Evolutionary conservation across 1,284 basidiomycete genomes (phyloP), one percentile per base, ranked within the genome.

Genomic region (Fistulina hepatica): DNA sequence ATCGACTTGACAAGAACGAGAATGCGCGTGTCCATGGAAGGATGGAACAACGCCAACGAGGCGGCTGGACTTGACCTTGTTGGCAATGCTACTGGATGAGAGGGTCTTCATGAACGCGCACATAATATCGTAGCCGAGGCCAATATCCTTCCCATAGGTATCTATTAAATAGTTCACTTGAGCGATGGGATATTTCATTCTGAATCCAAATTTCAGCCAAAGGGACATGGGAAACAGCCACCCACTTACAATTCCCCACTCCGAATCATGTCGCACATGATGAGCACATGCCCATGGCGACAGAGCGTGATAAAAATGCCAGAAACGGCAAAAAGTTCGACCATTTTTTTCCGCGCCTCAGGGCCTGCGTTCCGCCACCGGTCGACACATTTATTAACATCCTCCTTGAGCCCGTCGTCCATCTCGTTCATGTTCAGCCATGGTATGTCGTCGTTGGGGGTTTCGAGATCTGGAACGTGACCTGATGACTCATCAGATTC

Each of bases 161-260:
- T 52, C 46, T 2, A 61, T 36, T 2, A 54, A 28, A 34, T 48
- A 44, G 2, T 48, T 40, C 5, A 53, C 37, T 6, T 52, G 49
- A 0, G 58, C 56, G 1, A 61, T 44, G 0, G 53, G 50, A 34
- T 60, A 59, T 39, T 63, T 62, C n/a, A 58, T 59, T 4, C 60
- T 63, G n/a, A n/a, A n/a, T n/a, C 54, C 52, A n/a, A 38, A 38
- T 10, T 53, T 39, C 5, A 53, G 37, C 0, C 50, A 52, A 44
- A 59, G 54, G 0, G 50, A 43, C 24, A 23, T 13, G 21, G 19
- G 21, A 33, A 15, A 12, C n/a, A n/a, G n/a, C n/a, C n/a, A n/a
- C 30, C 17, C 13, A 52, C 51, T 37, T 32, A 58, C 55, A 54
- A 40, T 39, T 56, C 53, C 0, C 54, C 49, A 33, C 55, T 58